Evolutionary conservation across 371 early-diverging fungal genomes (phyloP).

Genomic region (Paraphysoderma sedebokerense): DNA sequence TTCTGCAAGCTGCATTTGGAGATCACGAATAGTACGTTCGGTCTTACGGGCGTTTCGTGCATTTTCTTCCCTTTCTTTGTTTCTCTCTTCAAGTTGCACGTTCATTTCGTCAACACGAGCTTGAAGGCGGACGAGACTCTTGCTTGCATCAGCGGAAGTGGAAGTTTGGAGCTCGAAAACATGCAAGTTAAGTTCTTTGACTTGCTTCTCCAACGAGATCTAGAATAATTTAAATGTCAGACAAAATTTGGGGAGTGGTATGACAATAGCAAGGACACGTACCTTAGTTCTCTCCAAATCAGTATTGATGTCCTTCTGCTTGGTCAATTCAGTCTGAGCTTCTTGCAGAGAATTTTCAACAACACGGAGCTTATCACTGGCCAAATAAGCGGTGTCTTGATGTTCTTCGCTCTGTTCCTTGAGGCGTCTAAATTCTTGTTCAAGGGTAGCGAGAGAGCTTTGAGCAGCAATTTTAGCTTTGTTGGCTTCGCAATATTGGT

Average conservation of each 20-base stretch:
- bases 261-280: neutral
- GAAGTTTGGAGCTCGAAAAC: conserved; percentile 53
- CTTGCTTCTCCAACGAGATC: conserved; percentile 48
- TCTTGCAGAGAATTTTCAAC: conserved; percentile 33
- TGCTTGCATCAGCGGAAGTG: conserved; percentile 25
- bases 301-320: conserved; percentile 38
- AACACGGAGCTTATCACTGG: conserved; percentile 39
- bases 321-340: conserved; percentile 32
- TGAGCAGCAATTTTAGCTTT: conserved; percentile 41
- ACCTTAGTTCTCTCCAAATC: conserved; percentile 43
- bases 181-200: conserved; percentile 51
- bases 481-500: conserved; percentile 39
- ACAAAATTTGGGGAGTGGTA: neutral
- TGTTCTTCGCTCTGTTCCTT: conserved; percentile 53
- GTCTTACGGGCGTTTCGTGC: conserved; percentile 37
- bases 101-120: conserved; percentile 45
- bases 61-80: conserved; percentile 39
- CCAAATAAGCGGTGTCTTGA: conserved; percentile 26
- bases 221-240: conserved; percentile 7
- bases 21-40: conserved; percentile 61
- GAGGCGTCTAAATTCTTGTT: conserved; percentile 31
- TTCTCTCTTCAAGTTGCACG: conserved; percentile 39
- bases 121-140: conserved; percentile 21
- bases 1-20: conserved; percentile 61
- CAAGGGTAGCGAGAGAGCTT: conserved; percentile 27